Base-by-base conservation (phyloP, 179 eudicot genomes). In the Drosera spatulata region DNA sequence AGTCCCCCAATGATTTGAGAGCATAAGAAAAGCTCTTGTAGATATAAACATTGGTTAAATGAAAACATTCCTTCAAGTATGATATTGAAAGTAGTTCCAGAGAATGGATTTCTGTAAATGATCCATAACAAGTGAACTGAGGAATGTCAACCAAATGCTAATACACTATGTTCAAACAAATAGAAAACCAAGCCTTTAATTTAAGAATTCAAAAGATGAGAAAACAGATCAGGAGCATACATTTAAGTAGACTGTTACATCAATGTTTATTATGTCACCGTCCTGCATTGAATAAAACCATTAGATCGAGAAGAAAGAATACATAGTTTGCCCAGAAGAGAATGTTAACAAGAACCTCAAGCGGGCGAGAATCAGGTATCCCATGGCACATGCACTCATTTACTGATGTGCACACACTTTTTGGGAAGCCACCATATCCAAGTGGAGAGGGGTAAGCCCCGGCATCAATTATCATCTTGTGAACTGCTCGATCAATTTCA, bases 361-460 rank as follows among this genome's bases (percentile, higher is more conserved):
- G 79, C 70, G 82, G 96, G 65, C 99, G 99, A 63, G 96, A 85
- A 81, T 91, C 98, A 55, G 98, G 98, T 74, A 91, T 81, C 59
- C 98, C 98, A 72, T 93, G 99, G 77, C 96, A 93, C 84, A 89
- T 80, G 71, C 99, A 93, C 78, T 93, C 96, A 69, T 93, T 93
- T 45, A 93, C 87, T 50, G 99, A 89, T 50, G 99, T 93, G 74
- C 94, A 89, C 7, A 93, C 95, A 74, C 99, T 93, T 71, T 93
- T 93, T 41, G 99, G 99, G 69, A 93, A 93, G 39, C 95, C 86
- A 52, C 99, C 99, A 60, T 93, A 93, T 55, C 97, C 99, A 69
- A 93, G 75, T 69, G 95, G 99, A 58, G 99, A 93, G 45, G 99
- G 99, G 73, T 89, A 93, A 68, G 99, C 99, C 74, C 99, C 99